A percentile compares a stretch with the other conserved stretches of the same genome.
Evolutionary conservation across 1,284 basidiomycete genomes (phyloP).

Genomic region (Singerocomus rubriflavus): DNA sequence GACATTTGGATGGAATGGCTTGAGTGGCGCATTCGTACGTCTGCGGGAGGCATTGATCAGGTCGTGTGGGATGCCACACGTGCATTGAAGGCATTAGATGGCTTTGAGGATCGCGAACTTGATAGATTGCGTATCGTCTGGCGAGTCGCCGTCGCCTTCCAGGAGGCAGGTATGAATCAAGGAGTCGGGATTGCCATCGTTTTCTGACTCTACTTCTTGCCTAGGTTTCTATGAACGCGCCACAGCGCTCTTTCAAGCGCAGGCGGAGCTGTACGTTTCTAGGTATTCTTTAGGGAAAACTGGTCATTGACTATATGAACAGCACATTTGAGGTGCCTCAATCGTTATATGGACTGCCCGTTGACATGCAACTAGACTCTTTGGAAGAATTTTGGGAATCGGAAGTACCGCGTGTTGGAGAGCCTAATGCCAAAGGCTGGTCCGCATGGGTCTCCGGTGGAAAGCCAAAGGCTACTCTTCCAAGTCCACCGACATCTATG

Average conservation of each 20-base stretch:
- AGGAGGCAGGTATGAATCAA: constrained; percentile 66
- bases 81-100: constrained; percentile 39
- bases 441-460: constrained; percentile 50
- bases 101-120: constrained; percentile 46
- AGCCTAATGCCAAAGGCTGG: constrained; percentile 61
- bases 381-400: constrained; percentile 79
- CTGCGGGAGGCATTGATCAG: constrained; percentile 45
- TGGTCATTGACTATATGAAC: constrained; percentile 10
- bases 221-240: constrained; percentile 63
- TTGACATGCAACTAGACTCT: constrained; percentile 47
- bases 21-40: constrained; percentile 62
- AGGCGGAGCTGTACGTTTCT: constrained; percentile 65
- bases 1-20: constrained; percentile 73
- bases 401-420: constrained; percentile 63
- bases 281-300: background rate
- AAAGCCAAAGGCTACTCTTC: constrained; percentile 29
- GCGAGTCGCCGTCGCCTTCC: constrained; percentile 65
- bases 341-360: constrained; percentile 38
- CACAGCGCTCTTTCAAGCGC: constrained; percentile 71
- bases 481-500: constrained; percentile 16
- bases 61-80: constrained; percentile 49
- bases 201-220: constrained; percentile 17
- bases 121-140: constrained; percentile 65
- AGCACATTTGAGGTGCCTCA: constrained; percentile 58
- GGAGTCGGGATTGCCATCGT: background rate